phyloP scores from a whole-genome alignment of 345 rosid species.

The Hevea brasiliensis region DNA sequence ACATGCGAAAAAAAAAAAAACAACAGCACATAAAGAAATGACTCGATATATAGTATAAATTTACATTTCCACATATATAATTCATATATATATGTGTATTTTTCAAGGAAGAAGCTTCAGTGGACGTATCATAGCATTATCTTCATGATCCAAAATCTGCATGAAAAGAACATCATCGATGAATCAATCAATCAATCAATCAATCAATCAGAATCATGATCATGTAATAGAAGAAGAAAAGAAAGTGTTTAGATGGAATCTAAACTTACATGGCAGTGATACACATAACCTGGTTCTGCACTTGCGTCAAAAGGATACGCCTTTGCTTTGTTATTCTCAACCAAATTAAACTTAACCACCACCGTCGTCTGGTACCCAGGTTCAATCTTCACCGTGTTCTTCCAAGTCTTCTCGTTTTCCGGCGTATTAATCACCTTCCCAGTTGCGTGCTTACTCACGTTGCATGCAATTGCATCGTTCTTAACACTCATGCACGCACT shows the following conservation, averaged over 20 bases:
- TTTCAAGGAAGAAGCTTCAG: conserved; percentile 46
- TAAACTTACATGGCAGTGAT: conserved; percentile 94
- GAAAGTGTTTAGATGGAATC: no score
- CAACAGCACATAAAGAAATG: no score
- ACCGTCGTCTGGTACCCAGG: conserved; percentile 66
- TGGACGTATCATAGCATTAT: conserved; percentile 89
- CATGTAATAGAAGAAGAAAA: no score
- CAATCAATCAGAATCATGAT: no score
- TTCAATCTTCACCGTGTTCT: conserved; percentile 76
- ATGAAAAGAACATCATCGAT: not conserved
- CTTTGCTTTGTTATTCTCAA: not conserved
- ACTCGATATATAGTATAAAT: no score
- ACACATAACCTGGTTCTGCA: conserved; percentile 74
- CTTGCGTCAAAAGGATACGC: conserved; percentile 72
- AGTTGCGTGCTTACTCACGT: conserved; percentile 44
- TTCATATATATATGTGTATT: no score
- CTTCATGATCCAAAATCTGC: conserved; percentile 94
- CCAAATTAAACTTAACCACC: conserved; percentile 45
- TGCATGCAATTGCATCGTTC: conserved; percentile 63
- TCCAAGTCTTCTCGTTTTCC: conserved; percentile 79
- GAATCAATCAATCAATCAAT: no score
- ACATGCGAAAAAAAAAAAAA: no score
- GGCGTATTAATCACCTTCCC: conserved; percentile 47
- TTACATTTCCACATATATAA: no score
- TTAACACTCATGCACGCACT: conserved; percentile 53